A percentile compares a stretch with the other conserved stretches of the same genome.
Conservation (phyloP, 306 rosid species). For the Casuarina equisetifolia region DNA sequence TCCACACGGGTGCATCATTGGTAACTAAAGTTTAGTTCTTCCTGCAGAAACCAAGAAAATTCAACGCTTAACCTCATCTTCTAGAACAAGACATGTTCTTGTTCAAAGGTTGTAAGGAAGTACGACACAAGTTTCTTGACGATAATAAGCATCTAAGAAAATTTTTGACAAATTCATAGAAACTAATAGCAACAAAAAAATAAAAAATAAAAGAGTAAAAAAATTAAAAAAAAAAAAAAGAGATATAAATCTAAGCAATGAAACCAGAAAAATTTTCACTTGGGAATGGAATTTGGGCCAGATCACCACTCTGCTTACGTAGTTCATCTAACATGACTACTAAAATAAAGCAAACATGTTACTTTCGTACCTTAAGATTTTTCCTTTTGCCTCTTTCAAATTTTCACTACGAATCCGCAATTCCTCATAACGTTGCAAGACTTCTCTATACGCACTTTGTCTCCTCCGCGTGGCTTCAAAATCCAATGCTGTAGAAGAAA, state of each 20-base stretch:
- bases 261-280: background rate
- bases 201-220: background rate
- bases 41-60: background rate
- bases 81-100: conserved; percentile 4
- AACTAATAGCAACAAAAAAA: background rate
- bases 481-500: conserved; percentile 36
- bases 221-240: background rate
- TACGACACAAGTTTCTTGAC: background rate
- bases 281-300: background rate
- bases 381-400: conserved; percentile 53
- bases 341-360: background rate
- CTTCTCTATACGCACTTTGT: conserved; percentile 31
- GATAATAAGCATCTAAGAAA: background rate
- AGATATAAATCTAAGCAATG: background rate
- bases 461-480: conserved; percentile 33
- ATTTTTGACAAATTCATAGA: background rate
- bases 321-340: background rate
- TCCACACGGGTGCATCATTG: background rate
- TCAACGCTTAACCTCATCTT: conserved; percentile 20
- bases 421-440: conserved; percentile 48
- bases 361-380: conserved; percentile 58
- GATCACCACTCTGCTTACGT: background rate
- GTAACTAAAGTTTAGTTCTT: background rate
- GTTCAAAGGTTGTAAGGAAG: background rate
- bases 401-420: conserved; percentile 35